Base-by-base conservation (phyloP, 805 yeast species). In the Nakazawaea ishiwadae region DNA sequence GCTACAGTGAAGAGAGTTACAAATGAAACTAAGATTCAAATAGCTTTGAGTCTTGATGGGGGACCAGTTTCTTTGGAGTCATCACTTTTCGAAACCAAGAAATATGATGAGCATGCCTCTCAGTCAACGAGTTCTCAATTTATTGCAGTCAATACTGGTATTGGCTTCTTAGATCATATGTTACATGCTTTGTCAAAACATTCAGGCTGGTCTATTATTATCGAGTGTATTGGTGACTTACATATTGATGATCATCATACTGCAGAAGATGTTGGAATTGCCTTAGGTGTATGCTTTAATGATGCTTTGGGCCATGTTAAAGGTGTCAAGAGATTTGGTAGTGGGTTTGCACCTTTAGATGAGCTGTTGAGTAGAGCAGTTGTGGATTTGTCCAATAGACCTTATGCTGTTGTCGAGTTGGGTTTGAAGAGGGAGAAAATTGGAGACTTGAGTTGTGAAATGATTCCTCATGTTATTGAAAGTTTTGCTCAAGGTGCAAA, bases 241-340 rank as follows among this genome's bases (percentile, higher is more conserved):
- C 95, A 89, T 62, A 90, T 93, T 41, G 99, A 93, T 62, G 99
- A 93, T 63, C 99, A 93, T 62, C 99, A 93, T 64, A 80, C 96
- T 1, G 84, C 96, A 4, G 99, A 93, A 62, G 99, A 93, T 64
- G 87, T 88, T 48, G 97, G 91, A 34, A 87, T 93, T 51, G 89
- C 96, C 1, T 66, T 93, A 26, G 99, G 99, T 7, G 69, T 70
- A 53, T 93, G 96, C 7, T 89, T 93, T 68, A 84, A 88, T 55
- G 66, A 82, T 52, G 98, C 98, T 1, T 63, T 93, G 46, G 98
- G 97, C 17, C 84, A 80, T 23, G 84, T 91, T 16, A 76, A 77
- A 51, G 99, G 99, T 41, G 89, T 91, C 44, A 86, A 87, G 62
- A 75, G 99, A 52, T 93, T 91, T 56, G 99, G 99, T 12, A 56